phyloP scores from a whole-genome alignment of 2,329 filamentous ascomycete species.

The Ophiocordyceps camponoti-rufipedis region DNA sequence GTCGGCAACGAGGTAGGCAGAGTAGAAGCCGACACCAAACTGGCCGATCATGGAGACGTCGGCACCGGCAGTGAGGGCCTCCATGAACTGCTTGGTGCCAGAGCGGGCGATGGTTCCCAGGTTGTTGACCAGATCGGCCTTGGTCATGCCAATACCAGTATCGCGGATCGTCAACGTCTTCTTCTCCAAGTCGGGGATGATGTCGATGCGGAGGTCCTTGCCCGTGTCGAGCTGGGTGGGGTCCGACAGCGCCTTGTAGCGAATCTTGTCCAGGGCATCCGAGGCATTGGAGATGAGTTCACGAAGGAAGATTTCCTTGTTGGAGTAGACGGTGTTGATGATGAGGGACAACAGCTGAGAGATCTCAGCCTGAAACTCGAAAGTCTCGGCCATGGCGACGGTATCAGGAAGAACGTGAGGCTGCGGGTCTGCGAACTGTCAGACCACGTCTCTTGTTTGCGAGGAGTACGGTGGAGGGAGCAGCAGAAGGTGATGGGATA shows the following conservation, averaged over 20 bases:
- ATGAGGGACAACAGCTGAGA: conserved; percentile 99
- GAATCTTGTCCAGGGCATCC: conserved; percentile 99
- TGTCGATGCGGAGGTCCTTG: conserved; percentile 98
- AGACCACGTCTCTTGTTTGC: not conserved
- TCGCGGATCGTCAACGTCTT: conserved; percentile 97
- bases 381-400: conserved; percentile 81
- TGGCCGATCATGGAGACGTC: conserved; percentile 99
- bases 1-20: conserved; percentile 97
- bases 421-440: not conserved
- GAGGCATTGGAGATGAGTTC: conserved; percentile 97
- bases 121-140: conserved; percentile 99
- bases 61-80: conserved; percentile 92
- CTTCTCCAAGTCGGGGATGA: conserved; percentile 91
- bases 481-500: not conserved
- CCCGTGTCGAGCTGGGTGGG: conserved; percentile 89
- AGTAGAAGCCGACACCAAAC: conserved; percentile 99
- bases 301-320: conserved; percentile 99
- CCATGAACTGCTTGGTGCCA: conserved; percentile 99
- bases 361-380: conserved; percentile 99
- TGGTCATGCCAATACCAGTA: conserved; percentile 99
- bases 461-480: not conserved
- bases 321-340: conserved; percentile 99
- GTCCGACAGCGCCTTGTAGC: conserved; percentile 95
- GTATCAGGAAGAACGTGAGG: conserved; percentile 16
- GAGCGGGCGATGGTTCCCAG: conserved; percentile 98